These are phyloP conservation scores for Exophiala calicioides DNA, from an alignment of 2,329 filamentous ascomycete genomes.

Conservation along the genomic window DNA sequence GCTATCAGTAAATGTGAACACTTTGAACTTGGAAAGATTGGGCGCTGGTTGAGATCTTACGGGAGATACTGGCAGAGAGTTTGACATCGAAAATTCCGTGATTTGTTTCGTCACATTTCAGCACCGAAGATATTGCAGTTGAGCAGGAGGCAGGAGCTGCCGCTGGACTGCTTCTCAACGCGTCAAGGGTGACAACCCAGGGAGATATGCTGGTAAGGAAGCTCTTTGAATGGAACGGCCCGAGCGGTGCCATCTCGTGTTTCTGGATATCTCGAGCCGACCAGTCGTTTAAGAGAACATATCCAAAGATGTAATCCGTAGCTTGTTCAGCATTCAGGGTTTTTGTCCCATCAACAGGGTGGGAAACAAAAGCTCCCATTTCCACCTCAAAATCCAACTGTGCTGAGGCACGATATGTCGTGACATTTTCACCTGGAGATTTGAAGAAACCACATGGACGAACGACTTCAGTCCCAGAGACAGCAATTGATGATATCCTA, in stretches of 20 bases:
- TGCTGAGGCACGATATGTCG: constrained; percentile 58
- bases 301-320: constrained; percentile 71
- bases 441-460: constrained; percentile 37
- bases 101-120: constrained; percentile 4
- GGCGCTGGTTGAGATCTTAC: no score
- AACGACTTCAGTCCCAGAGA: not conserved
- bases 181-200: constrained; percentile 63
- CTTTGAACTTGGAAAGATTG: no score
- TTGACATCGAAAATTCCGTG: constrained; percentile 15
- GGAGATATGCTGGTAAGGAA: constrained; percentile 62
- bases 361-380: constrained; percentile 71
- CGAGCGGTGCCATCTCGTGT: constrained; percentile 47
- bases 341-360: constrained; percentile 62
- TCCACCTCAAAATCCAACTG: constrained; percentile 78
- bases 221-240: constrained; percentile 63
- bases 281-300: constrained; percentile 84
- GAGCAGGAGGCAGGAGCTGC: constrained; percentile 2
- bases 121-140: not conserved
- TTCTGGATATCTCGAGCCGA: constrained; percentile 15
- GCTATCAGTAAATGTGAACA: not conserved
- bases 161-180: constrained; percentile 38
- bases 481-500: not conserved
- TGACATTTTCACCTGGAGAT: not conserved
- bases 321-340: constrained; percentile 64
- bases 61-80: constrained; percentile 3